phyloP scores from a whole-genome alignment of 805 yeast species.

The Yarrowia sp. region DNA sequence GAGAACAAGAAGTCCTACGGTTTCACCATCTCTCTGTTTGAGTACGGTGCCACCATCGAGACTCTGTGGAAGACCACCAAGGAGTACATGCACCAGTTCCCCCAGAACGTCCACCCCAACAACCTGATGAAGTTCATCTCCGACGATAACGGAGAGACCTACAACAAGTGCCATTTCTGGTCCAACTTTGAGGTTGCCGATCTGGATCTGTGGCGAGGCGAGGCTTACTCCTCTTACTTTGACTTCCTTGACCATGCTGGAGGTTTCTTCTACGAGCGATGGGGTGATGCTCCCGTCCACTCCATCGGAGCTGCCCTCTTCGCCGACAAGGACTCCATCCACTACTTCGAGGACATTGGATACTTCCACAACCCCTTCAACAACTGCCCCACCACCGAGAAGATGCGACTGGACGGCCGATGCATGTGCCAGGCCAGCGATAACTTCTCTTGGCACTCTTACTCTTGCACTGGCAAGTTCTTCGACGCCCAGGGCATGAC shows the following conservation, averaged over 20 bases:
- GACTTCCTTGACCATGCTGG: conserved; percentile 62
- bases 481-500: conserved; percentile 35
- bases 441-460: conserved; percentile 41
- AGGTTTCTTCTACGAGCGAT: conserved; percentile 81
- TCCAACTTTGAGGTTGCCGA: conserved; percentile 76
- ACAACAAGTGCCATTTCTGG: conserved; percentile 88
- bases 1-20: conserved; percentile 72
- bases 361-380: conserved; percentile 63
- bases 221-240: conserved; percentile 58
- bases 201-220: conserved; percentile 62
- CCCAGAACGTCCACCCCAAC: conserved; percentile 56
- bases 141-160: conserved; percentile 64
- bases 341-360: conserved; percentile 73
- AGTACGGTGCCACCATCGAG: conserved; percentile 66
- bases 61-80: conserved; percentile 74
- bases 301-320: conserved; percentile 69
- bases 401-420: conserved; percentile 39
- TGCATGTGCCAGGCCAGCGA: conserved; percentile 53
- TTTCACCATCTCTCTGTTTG: conserved; percentile 71
- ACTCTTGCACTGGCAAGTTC: conserved; percentile 40
- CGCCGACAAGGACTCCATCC: conserved; percentile 55
- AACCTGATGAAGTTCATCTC: conserved; percentile 70
- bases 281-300: conserved; percentile 96
- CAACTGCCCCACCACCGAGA: conserved; percentile 66
- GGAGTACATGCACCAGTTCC: conserved; percentile 58